phyloP scores from a whole-genome alignment of 225 moss, liverwort and hornwort species.

The Marchantia paleacea region DNA sequence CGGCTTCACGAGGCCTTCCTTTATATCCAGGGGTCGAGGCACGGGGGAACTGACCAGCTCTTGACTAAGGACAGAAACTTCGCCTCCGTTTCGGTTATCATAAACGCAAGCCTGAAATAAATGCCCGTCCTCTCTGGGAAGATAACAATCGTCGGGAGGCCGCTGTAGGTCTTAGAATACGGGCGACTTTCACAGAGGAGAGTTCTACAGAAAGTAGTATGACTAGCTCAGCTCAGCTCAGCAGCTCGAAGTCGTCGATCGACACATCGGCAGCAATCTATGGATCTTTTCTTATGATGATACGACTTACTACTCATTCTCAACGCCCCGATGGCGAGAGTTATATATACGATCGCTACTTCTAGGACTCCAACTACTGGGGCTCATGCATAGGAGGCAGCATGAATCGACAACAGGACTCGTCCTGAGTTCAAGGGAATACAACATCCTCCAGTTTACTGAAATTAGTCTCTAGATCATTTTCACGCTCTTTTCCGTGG shows the following conservation, averaged over 20 bases:
- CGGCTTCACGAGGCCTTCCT: no score
- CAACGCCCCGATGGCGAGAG: neutral
- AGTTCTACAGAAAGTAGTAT: neutral
- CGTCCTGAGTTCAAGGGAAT: neutral
- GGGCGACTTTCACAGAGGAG: neutral
- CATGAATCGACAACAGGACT: conserved; percentile 11
- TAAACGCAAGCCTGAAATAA: neutral
- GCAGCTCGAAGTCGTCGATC: neutral
- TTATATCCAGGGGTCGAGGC: no score
- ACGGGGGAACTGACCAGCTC: neutral
- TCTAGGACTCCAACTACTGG: neutral
- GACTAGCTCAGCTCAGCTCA: neutral
- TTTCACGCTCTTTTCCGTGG: neutral
- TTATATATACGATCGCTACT: conserved; percentile 5
- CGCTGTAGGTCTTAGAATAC: neutral
- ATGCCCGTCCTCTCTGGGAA: neutral
- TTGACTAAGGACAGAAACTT: conserved; percentile 8
- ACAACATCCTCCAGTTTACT: neutral
- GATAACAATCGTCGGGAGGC: neutral
- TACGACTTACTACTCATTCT: conserved; percentile 11
- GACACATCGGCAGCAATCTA: neutral
- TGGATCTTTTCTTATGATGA: neutral
- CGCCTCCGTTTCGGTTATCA: neutral
- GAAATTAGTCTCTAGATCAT: neutral
- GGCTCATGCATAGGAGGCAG: conserved; percentile 4